Conservation (phyloP, 768 basidiomycete genomes). For the Lactarius quietus region DNA sequence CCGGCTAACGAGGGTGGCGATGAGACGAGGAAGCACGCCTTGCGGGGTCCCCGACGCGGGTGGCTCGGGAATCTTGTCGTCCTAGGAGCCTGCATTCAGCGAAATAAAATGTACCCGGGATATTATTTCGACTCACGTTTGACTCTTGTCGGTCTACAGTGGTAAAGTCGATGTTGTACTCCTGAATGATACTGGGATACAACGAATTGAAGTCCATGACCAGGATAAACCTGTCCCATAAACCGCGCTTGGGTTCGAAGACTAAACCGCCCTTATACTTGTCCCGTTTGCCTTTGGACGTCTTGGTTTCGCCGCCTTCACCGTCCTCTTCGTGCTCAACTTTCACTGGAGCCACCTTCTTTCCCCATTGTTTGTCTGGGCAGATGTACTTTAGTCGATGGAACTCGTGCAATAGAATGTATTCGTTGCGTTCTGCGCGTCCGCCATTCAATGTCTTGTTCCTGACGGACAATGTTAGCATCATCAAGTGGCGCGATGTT, state of each 20-base stretch:
- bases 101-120: background rate
- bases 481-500: background rate
- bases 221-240: constrained; percentile 95
- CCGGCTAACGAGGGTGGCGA: constrained; percentile 91
- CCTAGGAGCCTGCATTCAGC: constrained; percentile 42
- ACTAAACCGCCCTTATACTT: constrained; percentile 99
- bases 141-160: constrained; percentile 75
- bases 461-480: constrained; percentile 44
- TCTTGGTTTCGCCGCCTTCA: constrained; percentile 41
- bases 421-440: constrained; percentile 98
- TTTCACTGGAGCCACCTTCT: constrained; percentile 58
- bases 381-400: constrained; percentile 94
- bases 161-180: constrained; percentile 99
- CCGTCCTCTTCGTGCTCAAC: constrained; percentile 52
- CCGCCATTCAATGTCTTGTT: constrained; percentile 97
- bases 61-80: constrained; percentile 89
- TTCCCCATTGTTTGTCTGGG: constrained; percentile 89
- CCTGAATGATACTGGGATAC: constrained; percentile 98
- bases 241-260: constrained; percentile 90
- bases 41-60: constrained; percentile 66
- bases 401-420: constrained; percentile 97
- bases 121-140: constrained; percentile 39
- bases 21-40: constrained; percentile 94
- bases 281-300: constrained; percentile 70
- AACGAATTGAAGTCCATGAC: constrained; percentile 99